Conservation (phyloP, 305 asterid genomes). For the Solanum hybrid region DNA sequence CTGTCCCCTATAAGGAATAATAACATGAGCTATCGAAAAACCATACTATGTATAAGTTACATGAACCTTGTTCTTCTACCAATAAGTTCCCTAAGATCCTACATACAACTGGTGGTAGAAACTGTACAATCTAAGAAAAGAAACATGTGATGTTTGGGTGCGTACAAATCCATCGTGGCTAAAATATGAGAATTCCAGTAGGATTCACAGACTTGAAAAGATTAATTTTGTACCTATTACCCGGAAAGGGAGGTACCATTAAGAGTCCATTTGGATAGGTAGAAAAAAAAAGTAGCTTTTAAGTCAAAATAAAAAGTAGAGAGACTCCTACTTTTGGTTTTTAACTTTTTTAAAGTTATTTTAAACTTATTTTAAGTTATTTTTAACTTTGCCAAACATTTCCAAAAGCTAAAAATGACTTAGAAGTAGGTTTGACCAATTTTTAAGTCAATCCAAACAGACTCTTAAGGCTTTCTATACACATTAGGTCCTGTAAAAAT, state of each 20-base stretch:
- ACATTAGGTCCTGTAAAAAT: neutral
- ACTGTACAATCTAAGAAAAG: neutral
- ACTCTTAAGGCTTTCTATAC: neutral
- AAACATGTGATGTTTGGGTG: neutral
- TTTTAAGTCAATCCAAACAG: too few relatives aligned
- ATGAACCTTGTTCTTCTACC: neutral
- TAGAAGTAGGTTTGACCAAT: neutral
- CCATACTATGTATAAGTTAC: neutral
- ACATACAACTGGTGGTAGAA: neutral
- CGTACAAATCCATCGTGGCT: neutral
- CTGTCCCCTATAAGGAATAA: neutral
- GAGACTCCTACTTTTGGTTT: neutral
- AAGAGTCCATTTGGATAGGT: neutral
- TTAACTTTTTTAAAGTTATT: neutral
- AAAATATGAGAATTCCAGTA: neutral
- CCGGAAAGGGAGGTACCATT: neutral
- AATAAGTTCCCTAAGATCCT: neutral
- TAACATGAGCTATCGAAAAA: neutral
- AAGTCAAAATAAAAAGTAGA: neutral
- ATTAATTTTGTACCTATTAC: neutral
- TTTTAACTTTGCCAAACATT: neutral
- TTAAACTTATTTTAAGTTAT: too few relatives aligned
- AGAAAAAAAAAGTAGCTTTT: neutral
- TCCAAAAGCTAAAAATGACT: neutral
- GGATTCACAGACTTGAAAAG: neutral